A percentile compares a stretch with the other conserved stretches of the same genome.
phyloP scores from a whole-genome alignment of 108 stramenopile species.

The Skeletonema potamos region DNA sequence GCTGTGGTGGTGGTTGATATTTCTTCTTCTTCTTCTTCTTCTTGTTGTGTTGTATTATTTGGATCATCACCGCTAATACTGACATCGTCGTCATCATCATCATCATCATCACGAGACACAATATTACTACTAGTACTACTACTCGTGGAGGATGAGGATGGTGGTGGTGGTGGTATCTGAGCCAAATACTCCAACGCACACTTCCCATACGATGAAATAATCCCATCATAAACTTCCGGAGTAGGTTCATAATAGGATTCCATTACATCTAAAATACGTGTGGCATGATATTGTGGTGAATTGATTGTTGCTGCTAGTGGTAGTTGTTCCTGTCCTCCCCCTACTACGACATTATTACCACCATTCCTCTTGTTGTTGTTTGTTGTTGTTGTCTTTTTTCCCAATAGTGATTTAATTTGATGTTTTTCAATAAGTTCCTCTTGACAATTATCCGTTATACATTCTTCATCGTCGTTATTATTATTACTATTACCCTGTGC shows the following conservation, averaged over 20 bases:
- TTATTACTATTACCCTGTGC: no score
- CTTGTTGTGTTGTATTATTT: no score
- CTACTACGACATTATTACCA: no score
- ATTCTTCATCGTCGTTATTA: constrained; percentile 3
- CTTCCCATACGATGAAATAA: constrained; percentile 25
- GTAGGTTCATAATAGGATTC: constrained; percentile 31
- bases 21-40: neutral
- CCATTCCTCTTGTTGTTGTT: no score
- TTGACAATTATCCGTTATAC: neutral
- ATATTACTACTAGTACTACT: no score
- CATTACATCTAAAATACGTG: constrained; percentile 28
- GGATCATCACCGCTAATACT: neutral
- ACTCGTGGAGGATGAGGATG: no score
- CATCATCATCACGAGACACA: neutral
- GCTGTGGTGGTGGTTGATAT: no score
- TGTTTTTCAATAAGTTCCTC: neutral
- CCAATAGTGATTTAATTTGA: constrained; percentile 20
- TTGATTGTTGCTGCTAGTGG: no score
- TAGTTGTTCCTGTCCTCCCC: no score
- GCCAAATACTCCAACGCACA: constrained; percentile 25
- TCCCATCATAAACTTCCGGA: constrained; percentile 13
- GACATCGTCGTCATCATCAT: neutral
- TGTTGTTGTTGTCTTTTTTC: constrained; percentile 7
- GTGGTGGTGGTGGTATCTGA: neutral
- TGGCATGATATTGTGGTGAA: constrained; percentile 20